These are phyloP conservation scores for Gnaphalium uliginosum DNA, from an alignment of 129 eudicot species.

Conservation along the genomic window DNA sequence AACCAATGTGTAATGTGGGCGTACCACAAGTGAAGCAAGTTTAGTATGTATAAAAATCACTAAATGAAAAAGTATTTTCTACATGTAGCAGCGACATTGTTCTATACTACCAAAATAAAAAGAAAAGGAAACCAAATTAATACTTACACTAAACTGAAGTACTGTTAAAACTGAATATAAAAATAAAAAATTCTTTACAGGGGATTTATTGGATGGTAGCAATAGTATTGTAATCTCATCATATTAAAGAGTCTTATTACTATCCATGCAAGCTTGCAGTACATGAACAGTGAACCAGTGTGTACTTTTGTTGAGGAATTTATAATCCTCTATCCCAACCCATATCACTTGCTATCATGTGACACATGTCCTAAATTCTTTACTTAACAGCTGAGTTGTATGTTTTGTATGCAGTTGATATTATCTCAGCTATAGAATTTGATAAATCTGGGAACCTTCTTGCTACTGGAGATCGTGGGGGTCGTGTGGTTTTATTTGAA, in stretches of 20 bases:
- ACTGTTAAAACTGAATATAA: too few species aligned
- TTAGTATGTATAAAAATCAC: too few species aligned
- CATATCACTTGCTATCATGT: not conserved
- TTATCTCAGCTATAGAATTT: conserved; percentile 56
- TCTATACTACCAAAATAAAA: too few species aligned
- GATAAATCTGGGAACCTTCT: conserved; percentile 53
- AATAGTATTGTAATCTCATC: not conserved
- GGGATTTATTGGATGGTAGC: too few species aligned
- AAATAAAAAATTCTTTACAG: too few species aligned
- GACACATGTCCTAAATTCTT: not conserved
- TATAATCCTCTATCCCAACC: not conserved
- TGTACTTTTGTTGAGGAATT: not conserved
- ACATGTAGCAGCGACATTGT: too few species aligned
- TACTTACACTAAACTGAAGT: too few species aligned
- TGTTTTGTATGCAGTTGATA: conserved; percentile 46
- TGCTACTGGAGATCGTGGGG: conserved; percentile 61
- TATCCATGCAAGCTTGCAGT: not conserved
- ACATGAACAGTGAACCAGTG: not conserved
- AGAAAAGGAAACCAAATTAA: too few species aligned
- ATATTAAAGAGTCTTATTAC: not conserved
- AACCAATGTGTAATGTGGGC: too few species aligned
- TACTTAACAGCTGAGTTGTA: not conserved
- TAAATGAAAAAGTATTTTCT: too few species aligned
- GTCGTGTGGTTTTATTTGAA: conserved; percentile 57
- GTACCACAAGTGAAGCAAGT: too few species aligned